Percentiles rank a stretch among this genome's conserved stretches.
phyloP scores from a whole-genome alignment of 1,139 yeast genomes.

The Suhomyces yuchorum region DNA sequence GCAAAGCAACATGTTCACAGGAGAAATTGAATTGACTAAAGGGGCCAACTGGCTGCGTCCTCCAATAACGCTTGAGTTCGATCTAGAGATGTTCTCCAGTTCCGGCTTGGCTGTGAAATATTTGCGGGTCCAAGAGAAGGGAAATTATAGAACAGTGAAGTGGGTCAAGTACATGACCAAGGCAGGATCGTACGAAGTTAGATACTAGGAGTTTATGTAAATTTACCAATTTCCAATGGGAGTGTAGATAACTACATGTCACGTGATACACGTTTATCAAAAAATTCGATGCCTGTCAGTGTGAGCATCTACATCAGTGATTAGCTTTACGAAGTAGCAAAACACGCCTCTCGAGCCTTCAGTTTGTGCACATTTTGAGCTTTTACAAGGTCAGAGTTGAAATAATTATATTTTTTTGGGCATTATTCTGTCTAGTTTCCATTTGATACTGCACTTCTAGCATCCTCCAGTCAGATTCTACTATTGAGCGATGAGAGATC shows the following conservation, averaged over 20 bases:
- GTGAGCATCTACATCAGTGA: not conserved
- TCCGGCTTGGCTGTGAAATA: constrained; percentile 78
- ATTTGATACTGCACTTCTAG: too few species aligned
- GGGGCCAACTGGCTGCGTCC: constrained; percentile 65
- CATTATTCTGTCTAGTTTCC: too few species aligned
- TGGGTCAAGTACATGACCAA: constrained; percentile 82
- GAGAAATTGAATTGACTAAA: constrained; percentile 46
- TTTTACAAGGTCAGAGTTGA: not conserved
- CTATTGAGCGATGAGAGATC: constrained; percentile 57
- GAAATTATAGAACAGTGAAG: constrained; percentile 72
- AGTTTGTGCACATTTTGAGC: not conserved
- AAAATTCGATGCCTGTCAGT: constrained; percentile 9
- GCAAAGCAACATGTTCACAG: constrained; percentile 58
- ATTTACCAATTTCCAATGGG: not conserved
- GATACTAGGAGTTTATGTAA: constrained; percentile 43
- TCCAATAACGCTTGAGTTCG: constrained; percentile 73
- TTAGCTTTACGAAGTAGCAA: not conserved
- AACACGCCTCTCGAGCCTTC: not conserved
- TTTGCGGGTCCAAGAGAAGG: constrained; percentile 66
- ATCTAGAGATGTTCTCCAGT: constrained; percentile 73
- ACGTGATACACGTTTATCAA: constrained; percentile 9
- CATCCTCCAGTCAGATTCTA: not conserved
- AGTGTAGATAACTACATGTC: not conserved
- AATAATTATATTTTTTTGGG: not conserved
- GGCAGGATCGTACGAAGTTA: constrained; percentile 78